These are phyloP conservation scores for Odonthalia washingtoniensis DNA, from an alignment of 31 red algal genomes.

Conservation along the genomic window DNA sequence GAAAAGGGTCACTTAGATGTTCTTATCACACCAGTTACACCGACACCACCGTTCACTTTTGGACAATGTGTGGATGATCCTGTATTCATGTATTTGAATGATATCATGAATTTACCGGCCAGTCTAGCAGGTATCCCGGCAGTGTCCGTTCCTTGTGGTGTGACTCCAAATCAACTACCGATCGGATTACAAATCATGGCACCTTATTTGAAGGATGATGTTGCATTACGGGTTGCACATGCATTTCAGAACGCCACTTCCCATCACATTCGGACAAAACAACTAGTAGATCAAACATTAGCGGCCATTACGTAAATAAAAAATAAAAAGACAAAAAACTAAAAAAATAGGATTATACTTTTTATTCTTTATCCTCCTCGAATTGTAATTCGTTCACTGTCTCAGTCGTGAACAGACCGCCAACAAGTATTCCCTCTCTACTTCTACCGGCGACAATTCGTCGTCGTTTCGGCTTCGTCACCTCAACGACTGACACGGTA, in stretches of 20 bases:
- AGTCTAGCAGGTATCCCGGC: slow-evolving; percentile 89
- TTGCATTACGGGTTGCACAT: slow-evolving; percentile 80
- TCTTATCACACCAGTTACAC: slow-evolving; percentile 79
- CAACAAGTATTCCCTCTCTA: slow-evolving; percentile 56
- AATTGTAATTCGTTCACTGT: neutral
- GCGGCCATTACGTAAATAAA: neutral
- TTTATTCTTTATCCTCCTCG: neutral
- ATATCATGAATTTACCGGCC: slow-evolving; percentile 82
- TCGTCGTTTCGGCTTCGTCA: slow-evolving; percentile 30
- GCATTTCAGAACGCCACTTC: slow-evolving; percentile 82
- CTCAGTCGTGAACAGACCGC: slow-evolving; percentile 60
- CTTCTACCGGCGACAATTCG: slow-evolving; percentile 62
- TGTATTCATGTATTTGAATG: slow-evolving; percentile 78
- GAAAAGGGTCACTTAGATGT: slow-evolving; percentile 60
- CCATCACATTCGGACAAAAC: neutral
- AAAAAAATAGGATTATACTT: neutral
- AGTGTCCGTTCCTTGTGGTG: slow-evolving; percentile 79
- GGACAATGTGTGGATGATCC: slow-evolving; percentile 73
- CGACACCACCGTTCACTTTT: slow-evolving; percentile 79
- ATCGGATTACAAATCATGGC: slow-evolving; percentile 93
- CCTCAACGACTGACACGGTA: slow-evolving; percentile 36
- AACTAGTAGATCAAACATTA: neutral
- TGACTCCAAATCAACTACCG: slow-evolving; percentile 60
- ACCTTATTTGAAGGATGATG: slow-evolving; percentile 67
- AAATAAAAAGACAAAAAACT: neutral